phyloP scores from a whole-genome alignment of 1,139 yeast genomes.

The Spencermartinsiella ligniputridi region DNA sequence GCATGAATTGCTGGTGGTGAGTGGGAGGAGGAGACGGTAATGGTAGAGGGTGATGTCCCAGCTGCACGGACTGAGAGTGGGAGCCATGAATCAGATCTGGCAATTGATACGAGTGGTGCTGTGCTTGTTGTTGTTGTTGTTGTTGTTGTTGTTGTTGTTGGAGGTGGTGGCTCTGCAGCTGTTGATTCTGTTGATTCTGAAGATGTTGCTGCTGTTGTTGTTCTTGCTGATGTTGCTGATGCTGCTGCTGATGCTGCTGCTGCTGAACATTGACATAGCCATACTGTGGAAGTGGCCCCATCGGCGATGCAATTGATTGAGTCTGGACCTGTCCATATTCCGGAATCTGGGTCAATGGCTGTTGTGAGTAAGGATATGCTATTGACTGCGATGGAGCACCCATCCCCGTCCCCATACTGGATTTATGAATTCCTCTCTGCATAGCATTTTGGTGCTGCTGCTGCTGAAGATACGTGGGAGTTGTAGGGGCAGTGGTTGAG shows the following conservation, averaged over 20 bases:
- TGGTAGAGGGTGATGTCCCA: conserved; percentile 11
- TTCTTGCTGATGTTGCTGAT: conserved; percentile 13
- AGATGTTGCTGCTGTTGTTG: conserved; percentile 7
- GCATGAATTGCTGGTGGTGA: conserved; percentile 11
- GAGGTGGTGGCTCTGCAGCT: conserved; percentile 13
- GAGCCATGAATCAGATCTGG: conserved; percentile 7
- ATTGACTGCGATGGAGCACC: not conserved
- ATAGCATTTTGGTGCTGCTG: not conserved
- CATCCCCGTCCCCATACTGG: not conserved
- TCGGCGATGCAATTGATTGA: not conserved
- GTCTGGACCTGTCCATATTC: not conserved
- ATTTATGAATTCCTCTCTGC: not conserved
- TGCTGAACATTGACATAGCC: conserved; percentile 7
- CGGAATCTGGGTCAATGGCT: not conserved
- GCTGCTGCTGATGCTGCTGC: conserved; percentile 21
- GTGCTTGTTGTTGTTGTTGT: conserved; percentile 12
- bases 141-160: conserved; percentile 4
- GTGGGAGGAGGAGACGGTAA: not conserved
- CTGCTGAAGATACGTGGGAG: not conserved
- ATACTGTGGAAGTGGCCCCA: conserved; percentile 1
- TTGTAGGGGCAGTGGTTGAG: not conserved
- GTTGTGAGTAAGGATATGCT: conserved; percentile 1
- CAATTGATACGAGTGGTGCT: conserved; percentile 11
- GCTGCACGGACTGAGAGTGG: conserved; percentile 10
- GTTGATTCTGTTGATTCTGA: conserved; percentile 8